Evolutionary conservation across 78 protist species (phyloP).

Genomic region (Dictyostelium discoideum): DNA sequence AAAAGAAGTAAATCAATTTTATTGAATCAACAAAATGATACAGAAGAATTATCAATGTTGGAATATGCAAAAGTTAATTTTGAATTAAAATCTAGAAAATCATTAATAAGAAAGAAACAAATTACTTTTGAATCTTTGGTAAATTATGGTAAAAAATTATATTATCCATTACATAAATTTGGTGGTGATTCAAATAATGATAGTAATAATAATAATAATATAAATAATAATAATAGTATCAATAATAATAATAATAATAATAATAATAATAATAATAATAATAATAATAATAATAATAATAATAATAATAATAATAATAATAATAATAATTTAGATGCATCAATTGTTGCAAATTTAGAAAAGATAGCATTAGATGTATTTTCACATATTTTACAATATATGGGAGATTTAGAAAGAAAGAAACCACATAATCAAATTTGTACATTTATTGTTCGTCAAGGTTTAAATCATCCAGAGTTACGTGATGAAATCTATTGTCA

Average conservation of each 20-base stretch:
- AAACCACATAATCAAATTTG: constrained; percentile 4
- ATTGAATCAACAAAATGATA: constrained; percentile 16
- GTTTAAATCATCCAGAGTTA: constrained; percentile 28
- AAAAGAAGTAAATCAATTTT: constrained; percentile 44
- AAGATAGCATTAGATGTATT: constrained; percentile 62
- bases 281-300: too few species aligned
- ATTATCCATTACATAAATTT: constrained; percentile 37
- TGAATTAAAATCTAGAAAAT: constrained; percentile 26
- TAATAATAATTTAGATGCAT: not conserved
- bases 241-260: too few species aligned
- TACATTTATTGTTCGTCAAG: constrained; percentile 24
- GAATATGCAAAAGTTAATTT: constrained; percentile 68
- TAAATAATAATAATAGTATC: too few species aligned
- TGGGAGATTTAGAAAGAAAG: constrained; percentile 70
- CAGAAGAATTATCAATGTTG: constrained; percentile 31
- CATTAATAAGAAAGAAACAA: constrained; percentile 39
- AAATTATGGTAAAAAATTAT: constrained; percentile 26
- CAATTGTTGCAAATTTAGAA: constrained; percentile 3
- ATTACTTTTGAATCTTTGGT: constrained; percentile 9
- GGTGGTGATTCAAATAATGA: not conserved
- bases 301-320: not conserved
- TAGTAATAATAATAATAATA: too few species aligned
- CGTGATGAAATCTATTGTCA: constrained; percentile 76
- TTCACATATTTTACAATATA: constrained; percentile 41
- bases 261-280: too few species aligned